Evolutionary conservation across 2,329 filamentous ascomycete species (phyloP), one percentile per base, ranked within the genome.

Genomic region (Alternaria incomplexa): DNA sequence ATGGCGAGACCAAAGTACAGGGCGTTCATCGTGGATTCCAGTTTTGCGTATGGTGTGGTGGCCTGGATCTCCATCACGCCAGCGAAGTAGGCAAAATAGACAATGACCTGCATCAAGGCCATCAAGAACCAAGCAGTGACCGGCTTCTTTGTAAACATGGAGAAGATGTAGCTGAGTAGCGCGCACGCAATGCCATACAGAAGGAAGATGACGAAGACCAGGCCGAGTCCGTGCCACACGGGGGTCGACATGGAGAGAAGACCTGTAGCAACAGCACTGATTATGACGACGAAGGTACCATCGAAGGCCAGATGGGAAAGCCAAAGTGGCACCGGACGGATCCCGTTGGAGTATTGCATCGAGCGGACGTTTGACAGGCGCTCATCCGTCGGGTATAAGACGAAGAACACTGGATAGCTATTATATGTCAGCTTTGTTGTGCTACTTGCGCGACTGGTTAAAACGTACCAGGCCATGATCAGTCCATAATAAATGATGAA

Each of bases 301-400:
- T 97, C 94, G 73, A 97, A 97, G 0, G 84, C 74, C 1, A 91
- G 84, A 74, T 97, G 96, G 1, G 94, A 92, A 5, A 92, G 80
- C 94, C 95, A 97, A 2, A 97, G 83, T 1, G 93, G 93, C 9
- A 92, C 83, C 0, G 92, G 90, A 12, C 92, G 86, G 26, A 97
- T 93, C 50, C 94, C 94, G 74, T 97, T 97, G 57, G 92, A 96
- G 80, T 97, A 97, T 78, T 97, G 91, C 28, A 97, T 83, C 15
- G 91, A 91, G 54, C 94, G 88, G 23, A 97, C 92, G 66, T 93
- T 91, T 53, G 89, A 84, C 11, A 93, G 83, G 25, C 93, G 87
- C 79, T 97, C 94, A 26, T 91, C 84, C n/a, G 93, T 97, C 0
- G 93, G 92, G 74, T 97, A 97, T 5, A 97, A 83, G 0, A 91